Evolutionary conservation across 1,284 basidiomycete genomes (phyloP).

Genomic region (Mixia osmundae): DNA sequence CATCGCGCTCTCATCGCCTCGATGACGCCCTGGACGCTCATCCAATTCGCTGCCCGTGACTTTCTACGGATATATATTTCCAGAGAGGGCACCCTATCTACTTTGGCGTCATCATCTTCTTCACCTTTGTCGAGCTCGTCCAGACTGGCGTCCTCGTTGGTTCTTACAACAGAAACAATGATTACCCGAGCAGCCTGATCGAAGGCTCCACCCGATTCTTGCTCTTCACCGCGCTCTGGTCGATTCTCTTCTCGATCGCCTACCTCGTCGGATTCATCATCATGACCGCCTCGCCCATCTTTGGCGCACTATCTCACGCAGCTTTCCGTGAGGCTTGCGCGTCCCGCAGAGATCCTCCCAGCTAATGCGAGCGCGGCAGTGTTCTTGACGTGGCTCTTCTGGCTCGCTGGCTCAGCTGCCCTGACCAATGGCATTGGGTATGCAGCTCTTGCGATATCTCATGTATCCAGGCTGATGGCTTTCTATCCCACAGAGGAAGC

Average conservation of each 20-base stretch:
- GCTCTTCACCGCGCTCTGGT: slow-evolving; percentile 15
- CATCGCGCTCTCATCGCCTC: no score
- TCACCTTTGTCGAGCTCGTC: slow-evolving; percentile 10
- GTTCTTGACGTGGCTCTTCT: slow-evolving; percentile 18
- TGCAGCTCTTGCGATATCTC: no score
- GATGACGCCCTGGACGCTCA: no score
- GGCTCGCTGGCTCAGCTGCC: slow-evolving; percentile 15
- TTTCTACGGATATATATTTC: no score
- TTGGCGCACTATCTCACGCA: slow-evolving; percentile 16
- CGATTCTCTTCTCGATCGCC: slow-evolving; percentile 10
- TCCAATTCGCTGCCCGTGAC: no score
- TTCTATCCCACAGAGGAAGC: no score
- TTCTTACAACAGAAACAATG: slow-evolving; percentile 9
- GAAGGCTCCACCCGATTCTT: slow-evolving; percentile 10
- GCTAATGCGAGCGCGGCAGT: no score
- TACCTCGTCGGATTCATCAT: slow-evolving; percentile 15
- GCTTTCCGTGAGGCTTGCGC: slow-evolving; percentile 11
- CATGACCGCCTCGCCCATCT: slow-evolving; percentile 10
- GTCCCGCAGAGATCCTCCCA: no score
- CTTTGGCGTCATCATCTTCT: slow-evolving; percentile 11
- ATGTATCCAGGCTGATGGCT: no score
- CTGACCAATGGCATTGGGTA: slow-evolving; percentile 6
- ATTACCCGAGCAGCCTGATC: slow-evolving; percentile 9
- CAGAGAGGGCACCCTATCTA: slow-evolving; percentile 11
- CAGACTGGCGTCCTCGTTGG: slow-evolving; percentile 11